Base-by-base conservation (phyloP, 805 yeast species). In the Myxozyma melibiosi region DNA sequence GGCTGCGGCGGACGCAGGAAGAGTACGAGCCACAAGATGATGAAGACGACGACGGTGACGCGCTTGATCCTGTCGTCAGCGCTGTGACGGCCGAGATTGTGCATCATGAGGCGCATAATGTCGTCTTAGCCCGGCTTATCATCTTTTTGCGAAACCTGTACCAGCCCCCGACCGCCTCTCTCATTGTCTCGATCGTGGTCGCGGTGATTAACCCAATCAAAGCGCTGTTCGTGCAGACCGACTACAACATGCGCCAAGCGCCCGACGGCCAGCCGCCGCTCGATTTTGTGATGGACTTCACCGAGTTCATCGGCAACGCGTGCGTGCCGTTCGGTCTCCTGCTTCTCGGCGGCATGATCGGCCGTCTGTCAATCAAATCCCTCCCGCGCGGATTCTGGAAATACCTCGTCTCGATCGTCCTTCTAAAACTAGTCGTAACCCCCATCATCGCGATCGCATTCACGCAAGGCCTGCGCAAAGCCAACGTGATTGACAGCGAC, bases 131-230 rank as follows among this genome's bases (percentile, higher is more conserved):
- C 25, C 50, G 58, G 35, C 24, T 51, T 7, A 43, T 55, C 25
- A 8, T 59, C 9, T 45, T 76, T 20, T 30, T 73, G 6, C 74
- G 80, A 51, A 86, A 85, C 68, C 81, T 85, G 55, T 64, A 74
- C 30, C 78, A 90, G 31, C 96, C 96, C 0, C 87, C 84, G 13
- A 86, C 96, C 0, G 61, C 87, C 3, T 76, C 90, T 0, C 78
- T 90, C n/a, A 74, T 91, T 5, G 48, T 84, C 0, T 78, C 92
- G 0, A 73, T 91, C 25, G 74, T 79, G 0, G 76, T 89, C 24
- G 80, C 92, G 3, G 84, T 92, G 87, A 78, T 92, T n/a, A 96
- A 97, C 1, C 92, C 96, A 80, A 74, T 87, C 1, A 83, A 85
- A 59, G 85, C 90, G 0, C 74, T 86, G 16, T 89, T 88, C 68